Evolutionary conservation across 768 basidiomycete species (phyloP), one percentile per base, ranked within the genome.

Genomic region (Suillus decipiens): DNA sequence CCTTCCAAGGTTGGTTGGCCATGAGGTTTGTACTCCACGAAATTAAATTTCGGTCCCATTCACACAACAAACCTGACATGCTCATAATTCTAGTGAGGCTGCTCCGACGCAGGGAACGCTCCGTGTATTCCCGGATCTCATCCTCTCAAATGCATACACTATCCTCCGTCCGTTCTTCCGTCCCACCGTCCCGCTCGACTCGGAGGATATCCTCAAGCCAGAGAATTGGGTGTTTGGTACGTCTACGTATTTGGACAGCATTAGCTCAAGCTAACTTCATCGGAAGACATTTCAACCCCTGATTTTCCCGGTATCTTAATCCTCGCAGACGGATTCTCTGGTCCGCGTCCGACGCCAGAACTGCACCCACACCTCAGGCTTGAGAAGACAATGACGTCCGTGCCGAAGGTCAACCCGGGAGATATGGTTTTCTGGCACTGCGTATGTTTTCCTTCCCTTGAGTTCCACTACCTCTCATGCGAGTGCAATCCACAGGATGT

Each of bases 351-450:
- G 11, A 88, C 81, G 12, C 79, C 85, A 15, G 73, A 65, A 22
- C 78, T 81, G 1, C 90, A 93, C 69, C 91, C 91, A 7, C 88
- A 93, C 70, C 77, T 93, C 59, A 77, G 79, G 62, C 79, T 92
- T 1, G 80, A 82, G 1, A 75, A 83, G 59, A 86, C 86, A 1
- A 91, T 93, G 89, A 84, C 84, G 31, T 85, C 87, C 2, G 79
- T 90, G 8, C 90, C 90, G 1, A 84, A 80, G 64, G 90, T 93
- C 7, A 78, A 80, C 59, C 90, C 91, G 0, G 92, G 92, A 3
- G 91, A 93, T 69, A 86, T 88, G 68, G 89, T 90, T 5, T 91
- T 89, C 75, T 92, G 90, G 89, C 89, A 90, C 67, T 88, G 86
- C 63, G 84, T 82, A 61, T 41, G 77, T 65, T 1, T 68, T 28